Evolutionary conservation across 2,329 filamentous ascomycete species (phyloP).

Genomic region (Pseudogymnoascus sp.): DNA sequence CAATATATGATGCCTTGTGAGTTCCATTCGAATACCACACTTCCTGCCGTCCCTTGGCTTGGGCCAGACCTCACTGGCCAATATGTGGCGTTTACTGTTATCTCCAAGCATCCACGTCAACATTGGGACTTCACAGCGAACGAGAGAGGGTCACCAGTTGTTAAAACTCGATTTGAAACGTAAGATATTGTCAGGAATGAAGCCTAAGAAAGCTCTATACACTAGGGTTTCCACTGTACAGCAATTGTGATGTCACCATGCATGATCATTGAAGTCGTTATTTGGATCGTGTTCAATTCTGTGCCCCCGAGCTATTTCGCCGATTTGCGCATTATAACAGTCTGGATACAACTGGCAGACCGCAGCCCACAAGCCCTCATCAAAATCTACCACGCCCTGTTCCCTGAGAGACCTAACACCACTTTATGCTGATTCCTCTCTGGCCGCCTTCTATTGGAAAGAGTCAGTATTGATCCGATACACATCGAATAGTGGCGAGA

Average conservation of each 20-base stretch:
- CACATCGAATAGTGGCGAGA: conserved; percentile 19
- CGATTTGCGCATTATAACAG: conserved; percentile 7
- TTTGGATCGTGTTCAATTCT: conserved; percentile 8
- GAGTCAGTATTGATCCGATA: background rate
- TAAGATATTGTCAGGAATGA: background rate
- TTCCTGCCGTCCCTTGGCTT: background rate
- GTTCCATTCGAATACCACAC: background rate
- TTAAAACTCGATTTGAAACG: background rate
- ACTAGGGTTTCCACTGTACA: background rate
- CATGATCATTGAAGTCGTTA: conserved; percentile 5
- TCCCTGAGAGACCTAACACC: background rate
- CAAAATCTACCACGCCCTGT: conserved; percentile 7
- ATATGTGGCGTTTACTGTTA: background rate
- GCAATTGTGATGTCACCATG: background rate
- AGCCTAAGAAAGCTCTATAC: background rate
- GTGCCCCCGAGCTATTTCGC: conserved; percentile 4
- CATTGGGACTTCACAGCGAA: background rate
- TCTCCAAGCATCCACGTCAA: background rate
- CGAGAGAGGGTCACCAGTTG: background rate
- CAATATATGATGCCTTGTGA: background rate
- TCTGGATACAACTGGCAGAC: conserved; percentile 6
- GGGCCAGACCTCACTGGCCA: background rate
- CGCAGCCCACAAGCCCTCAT: background rate
- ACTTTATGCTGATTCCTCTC: background rate
- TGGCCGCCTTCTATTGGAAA: conserved; percentile 5